Evolutionary conservation across 495 filamentous ascomycete species (phyloP).

Genomic region (Neurospora sp.): DNA sequence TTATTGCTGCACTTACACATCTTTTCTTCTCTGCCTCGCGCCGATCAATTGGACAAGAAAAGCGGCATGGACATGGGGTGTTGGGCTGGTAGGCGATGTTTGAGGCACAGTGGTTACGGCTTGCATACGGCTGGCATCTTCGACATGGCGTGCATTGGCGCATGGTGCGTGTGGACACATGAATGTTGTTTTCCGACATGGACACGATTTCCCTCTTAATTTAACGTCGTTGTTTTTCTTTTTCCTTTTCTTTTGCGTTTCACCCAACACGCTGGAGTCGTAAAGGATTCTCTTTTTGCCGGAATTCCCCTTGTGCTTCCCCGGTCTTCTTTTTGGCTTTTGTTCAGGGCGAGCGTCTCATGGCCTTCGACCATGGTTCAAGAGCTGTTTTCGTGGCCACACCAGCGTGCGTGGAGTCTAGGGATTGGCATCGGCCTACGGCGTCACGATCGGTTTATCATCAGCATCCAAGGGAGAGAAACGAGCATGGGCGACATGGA

Average conservation of each 20-base stretch:
- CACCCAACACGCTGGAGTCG: conserved; percentile 6
- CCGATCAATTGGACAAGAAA: conserved; percentile 8
- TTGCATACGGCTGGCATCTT: conserved; percentile 10
- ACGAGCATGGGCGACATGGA: not conserved
- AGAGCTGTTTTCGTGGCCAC: not conserved
- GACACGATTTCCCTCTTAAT: conserved; percentile 13
- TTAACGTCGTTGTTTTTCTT: conserved; percentile 5
- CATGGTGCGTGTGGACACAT: conserved; percentile 8
- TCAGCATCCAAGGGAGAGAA: not conserved
- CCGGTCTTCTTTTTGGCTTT: conserved; percentile 7
- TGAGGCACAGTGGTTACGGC: conserved; percentile 1
- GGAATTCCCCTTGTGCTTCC: conserved; percentile 9
- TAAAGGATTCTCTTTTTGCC: conserved; percentile 9
- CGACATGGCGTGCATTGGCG: conserved; percentile 10
- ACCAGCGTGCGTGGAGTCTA: not conserved
- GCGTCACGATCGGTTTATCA: conserved; percentile 3
- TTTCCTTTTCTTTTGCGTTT: conserved; percentile 6
- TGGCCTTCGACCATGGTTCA: conserved; percentile 15
- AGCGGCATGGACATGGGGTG: conserved; percentile 7
- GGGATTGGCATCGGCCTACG: not conserved
- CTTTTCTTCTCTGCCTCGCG: not conserved
- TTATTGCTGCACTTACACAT: not conserved
- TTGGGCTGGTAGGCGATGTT: conserved; percentile 6
- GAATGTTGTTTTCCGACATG: conserved; percentile 8
- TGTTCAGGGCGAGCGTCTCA: conserved; percentile 12